Evolutionary conservation across 176 grass and related monocot species (phyloP).

Genomic region (Triticum aestivum): DNA sequence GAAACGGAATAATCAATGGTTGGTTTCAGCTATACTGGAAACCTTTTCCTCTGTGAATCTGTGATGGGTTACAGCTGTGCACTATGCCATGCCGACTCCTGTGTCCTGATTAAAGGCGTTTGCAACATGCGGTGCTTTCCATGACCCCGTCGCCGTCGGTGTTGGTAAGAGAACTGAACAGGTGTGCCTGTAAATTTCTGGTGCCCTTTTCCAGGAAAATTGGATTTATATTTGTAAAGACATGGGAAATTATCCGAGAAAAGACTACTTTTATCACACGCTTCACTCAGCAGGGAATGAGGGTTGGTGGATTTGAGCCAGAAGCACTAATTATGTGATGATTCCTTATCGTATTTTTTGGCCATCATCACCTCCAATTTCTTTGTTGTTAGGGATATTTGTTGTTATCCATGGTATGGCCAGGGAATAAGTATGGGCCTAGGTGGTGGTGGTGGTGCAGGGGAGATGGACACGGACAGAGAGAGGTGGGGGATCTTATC

Average conservation of each 20-base stretch:
- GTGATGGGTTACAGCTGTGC: neutral
- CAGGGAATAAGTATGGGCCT: no score
- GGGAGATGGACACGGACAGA: no score
- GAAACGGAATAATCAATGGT: constrained; percentile 7
- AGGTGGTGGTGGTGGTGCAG: no score
- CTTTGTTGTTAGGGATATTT: no score
- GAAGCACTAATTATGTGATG: constrained; percentile 7
- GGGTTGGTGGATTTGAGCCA: neutral
- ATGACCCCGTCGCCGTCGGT: neutral
- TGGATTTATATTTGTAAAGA: neutral
- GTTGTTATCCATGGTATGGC: no score
- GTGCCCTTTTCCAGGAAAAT: neutral
- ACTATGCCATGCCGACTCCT: constrained; percentile 9
- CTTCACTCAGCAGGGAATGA: neutral
- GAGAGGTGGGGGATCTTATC: no score
- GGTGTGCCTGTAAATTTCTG: neutral
- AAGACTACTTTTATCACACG: neutral
- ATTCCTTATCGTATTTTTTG: neutral
- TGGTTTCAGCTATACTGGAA: neutral
- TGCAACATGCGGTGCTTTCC: neutral
- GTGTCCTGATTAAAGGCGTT: constrained; percentile 5
- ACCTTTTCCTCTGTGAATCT: neutral
- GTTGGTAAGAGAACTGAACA: neutral
- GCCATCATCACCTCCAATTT: neutral
- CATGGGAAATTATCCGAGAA: neutral